Conservation (phyloP, 306 rosid species). For the Pterocarpus macrocarpus region DNA sequence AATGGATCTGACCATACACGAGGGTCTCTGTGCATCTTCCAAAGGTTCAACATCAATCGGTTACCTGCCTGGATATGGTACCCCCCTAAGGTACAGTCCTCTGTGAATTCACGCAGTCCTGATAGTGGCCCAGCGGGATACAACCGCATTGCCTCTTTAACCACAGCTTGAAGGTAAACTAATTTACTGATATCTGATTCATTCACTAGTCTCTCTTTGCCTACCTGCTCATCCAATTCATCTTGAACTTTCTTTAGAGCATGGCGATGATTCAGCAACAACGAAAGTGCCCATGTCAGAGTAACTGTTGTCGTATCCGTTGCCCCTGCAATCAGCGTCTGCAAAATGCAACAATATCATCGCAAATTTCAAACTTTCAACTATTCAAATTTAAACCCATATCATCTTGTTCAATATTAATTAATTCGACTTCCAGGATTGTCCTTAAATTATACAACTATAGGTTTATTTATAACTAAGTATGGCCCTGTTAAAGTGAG, state of each 20-base stretch:
- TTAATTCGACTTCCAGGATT: no score
- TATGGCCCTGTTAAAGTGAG: no score
- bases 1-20: slow-evolving; percentile 34
- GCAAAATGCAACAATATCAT: neutral
- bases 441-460: no score
- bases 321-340: slow-evolving; percentile 58
- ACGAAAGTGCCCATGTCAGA: slow-evolving; percentile 41
- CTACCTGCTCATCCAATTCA: slow-evolving; percentile 65
- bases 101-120: slow-evolving; percentile 48
- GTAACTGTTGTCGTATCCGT: slow-evolving; percentile 61
- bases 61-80: slow-evolving; percentile 55
- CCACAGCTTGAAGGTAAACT: slow-evolving; percentile 62
- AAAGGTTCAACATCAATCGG: slow-evolving; percentile 52
- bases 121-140: slow-evolving; percentile 61
- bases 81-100: slow-evolving; percentile 37
- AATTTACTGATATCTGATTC: slow-evolving; percentile 61
- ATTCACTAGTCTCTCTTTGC: slow-evolving; percentile 56
- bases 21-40: slow-evolving; percentile 41
- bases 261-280: slow-evolving; percentile 36
- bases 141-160: slow-evolving; percentile 62
- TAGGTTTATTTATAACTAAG: no score
- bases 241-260: slow-evolving; percentile 51
- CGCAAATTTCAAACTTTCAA: neutral
- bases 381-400: no score
- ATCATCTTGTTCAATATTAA: no score